Base-by-base conservation (phyloP, 1,284 basidiomycete genomes). In the Ceratobasidium sp. region DNA sequence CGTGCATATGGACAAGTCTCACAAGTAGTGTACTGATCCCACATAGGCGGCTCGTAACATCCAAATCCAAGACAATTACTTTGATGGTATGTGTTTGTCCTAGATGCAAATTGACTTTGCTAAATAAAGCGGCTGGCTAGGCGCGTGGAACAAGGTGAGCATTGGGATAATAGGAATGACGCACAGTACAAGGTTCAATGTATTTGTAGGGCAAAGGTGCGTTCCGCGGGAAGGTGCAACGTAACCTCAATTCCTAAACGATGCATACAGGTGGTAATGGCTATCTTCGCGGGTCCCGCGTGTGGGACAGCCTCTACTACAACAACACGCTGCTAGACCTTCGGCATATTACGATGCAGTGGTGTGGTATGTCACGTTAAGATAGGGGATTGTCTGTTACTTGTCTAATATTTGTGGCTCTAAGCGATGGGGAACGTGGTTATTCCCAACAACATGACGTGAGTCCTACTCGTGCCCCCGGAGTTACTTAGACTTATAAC, bases 31-130 rank as follows among this genome's bases (percentile, higher is more conserved):
- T 27, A 7, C 27, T 20, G 10, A 47, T 12, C 45, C 22, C 20
- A 22, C 7, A 25, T 25, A 68, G 64, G 64, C 52, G 10, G 60
- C 69, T 29, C 27, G 52, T 17, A 62, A 64, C 29, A 54, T 70
- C n/a, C 69, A 70, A 34, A 65, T 70, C 35, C 69, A 70, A 42
- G 69, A 70, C 35, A 70, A 70, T 40, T 70, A 65, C 34, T 70
- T 70, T 35, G 69, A 70, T 42, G 69, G 69, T 65, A 38, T 25
- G 69, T 43, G 22, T 12, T 25, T n/a, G 20, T 20, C 20, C 15
- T 22, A 6, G 27, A 25, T n/a, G 12, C 13, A 34, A 15, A 27
- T 15, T 34, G 10, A 8, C 31, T 20, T 31, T 56, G 20, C 53
- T 50, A 25, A 2, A 7, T n/a, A 2, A 12, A 50, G 34, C n/a